Evolutionary conservation across 1,284 basidiomycete genomes (phyloP).

Genomic region (Cutaneotrichosporon sp.): DNA sequence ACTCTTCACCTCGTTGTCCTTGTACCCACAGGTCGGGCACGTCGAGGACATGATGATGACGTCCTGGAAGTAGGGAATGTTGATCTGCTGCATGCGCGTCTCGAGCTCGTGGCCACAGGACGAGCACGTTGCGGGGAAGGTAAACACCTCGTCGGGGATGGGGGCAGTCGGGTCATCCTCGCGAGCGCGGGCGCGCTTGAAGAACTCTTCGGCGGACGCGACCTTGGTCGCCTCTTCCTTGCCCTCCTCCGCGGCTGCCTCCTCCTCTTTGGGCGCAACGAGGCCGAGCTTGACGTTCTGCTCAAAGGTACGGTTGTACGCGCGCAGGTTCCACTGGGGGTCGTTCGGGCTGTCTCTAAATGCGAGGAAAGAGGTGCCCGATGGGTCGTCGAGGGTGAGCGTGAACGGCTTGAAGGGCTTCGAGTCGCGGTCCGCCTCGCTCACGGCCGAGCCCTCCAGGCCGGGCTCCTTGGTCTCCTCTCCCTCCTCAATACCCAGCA

Average conservation of each 20-base stretch:
- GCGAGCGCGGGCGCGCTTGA: slow-evolving; percentile 15
- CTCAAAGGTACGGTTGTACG: slow-evolving; percentile 73
- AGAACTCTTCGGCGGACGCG: slow-evolving; percentile 37
- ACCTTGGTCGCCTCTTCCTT: slow-evolving; percentile 50
- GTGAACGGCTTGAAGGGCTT: slow-evolving; percentile 70
- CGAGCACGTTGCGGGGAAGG: slow-evolving; percentile 83
- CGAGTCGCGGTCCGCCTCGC: slow-evolving; percentile 40
- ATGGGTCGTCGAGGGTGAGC: slow-evolving; percentile 80
- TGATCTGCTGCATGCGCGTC: slow-evolving; percentile 93
- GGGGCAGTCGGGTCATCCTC: slow-evolving; percentile 32
- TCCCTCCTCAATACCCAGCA: slow-evolving; percentile 65
- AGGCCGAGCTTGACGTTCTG: slow-evolving; percentile 83
- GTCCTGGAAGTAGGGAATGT: slow-evolving; percentile 99
- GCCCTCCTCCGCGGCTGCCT: slow-evolving; percentile 7
- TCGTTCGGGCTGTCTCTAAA: slow-evolving; percentile 72
- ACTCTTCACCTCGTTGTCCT: slow-evolving; percentile 97
- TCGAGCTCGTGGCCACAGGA: slow-evolving; percentile 78
- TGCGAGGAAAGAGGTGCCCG: slow-evolving; percentile 92
- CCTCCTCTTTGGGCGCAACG: slow-evolving; percentile 40
- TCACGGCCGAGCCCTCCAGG: slow-evolving; percentile 28
- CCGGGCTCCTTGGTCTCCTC: slow-evolving; percentile 45
- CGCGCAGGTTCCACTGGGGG: slow-evolving; percentile 87
- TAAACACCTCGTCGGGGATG: slow-evolving; percentile 74
- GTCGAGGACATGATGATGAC: slow-evolving; percentile 98
- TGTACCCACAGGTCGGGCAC: slow-evolving; percentile 88